phyloP scores from a whole-genome alignment of 371 early-diverging fungal genomes.

The Mucor sp. region DNA sequence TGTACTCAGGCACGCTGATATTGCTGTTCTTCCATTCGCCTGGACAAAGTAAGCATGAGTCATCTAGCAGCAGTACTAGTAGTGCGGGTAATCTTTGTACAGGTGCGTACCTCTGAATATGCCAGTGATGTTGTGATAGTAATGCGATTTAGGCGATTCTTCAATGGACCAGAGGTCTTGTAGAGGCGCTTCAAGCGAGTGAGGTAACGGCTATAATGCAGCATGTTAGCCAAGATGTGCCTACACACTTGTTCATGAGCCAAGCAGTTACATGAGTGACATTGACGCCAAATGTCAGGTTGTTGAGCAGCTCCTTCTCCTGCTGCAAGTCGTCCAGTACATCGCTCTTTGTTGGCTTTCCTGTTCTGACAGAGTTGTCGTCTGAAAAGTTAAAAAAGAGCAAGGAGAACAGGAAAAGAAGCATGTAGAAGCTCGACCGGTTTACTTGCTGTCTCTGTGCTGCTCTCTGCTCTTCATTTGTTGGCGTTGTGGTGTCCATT shows the following conservation, averaged over 20 bases:
- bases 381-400: conserved; percentile 50
- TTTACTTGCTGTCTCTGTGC: conserved; percentile 42
- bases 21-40: conserved; percentile 45
- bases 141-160: conserved; percentile 35
- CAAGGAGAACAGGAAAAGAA: conserved; percentile 47
- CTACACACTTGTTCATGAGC: not conserved
- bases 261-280: conserved; percentile 43
- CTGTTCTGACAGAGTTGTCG: conserved; percentile 33
- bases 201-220: conserved; percentile 44
- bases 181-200: conserved; percentile 32
- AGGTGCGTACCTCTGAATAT: conserved; percentile 59
- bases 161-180: conserved; percentile 34
- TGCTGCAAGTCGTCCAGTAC: conserved; percentile 35
- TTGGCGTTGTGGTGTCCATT: conserved; percentile 11
- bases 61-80: not conserved
- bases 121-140: conserved; percentile 66
- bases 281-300: conserved; percentile 58
- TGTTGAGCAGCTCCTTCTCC: conserved; percentile 44
- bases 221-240: not conserved
- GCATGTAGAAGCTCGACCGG: conserved; percentile 48
- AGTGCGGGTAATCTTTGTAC: no score
- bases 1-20: conserved; percentile 26
- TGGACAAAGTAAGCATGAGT: conserved; percentile 4
- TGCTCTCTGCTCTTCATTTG: conserved; percentile 26
- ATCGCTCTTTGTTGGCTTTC: conserved; percentile 36